These are phyloP conservation scores for Epichloe amarillans DNA, from an alignment of 2,329 filamentous ascomycete genomes.

Conservation along the genomic window DNA sequence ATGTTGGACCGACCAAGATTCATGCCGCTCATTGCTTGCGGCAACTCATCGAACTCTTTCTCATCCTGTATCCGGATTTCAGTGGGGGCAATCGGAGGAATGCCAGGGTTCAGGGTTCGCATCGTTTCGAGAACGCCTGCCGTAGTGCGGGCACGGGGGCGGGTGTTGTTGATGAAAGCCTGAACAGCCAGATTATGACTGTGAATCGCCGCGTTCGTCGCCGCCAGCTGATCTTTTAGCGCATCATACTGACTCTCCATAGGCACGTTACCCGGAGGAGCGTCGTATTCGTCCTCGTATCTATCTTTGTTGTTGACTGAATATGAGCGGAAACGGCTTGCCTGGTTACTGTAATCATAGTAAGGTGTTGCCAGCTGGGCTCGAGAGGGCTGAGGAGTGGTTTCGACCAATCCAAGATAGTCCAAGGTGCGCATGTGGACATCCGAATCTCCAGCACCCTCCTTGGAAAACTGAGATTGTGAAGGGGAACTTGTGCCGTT, in stretches of 20 bases:
- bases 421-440: constrained; percentile 83
- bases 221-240: constrained; percentile 48
- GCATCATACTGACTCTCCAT: constrained; percentile 47
- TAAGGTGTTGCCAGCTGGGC: constrained; percentile 64
- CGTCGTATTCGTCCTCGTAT: constrained; percentile 70
- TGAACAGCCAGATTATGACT: constrained; percentile 90
- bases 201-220: constrained; percentile 60
- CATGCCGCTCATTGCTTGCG: constrained; percentile 72
- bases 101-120: constrained; percentile 48
- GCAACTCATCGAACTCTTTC: constrained; percentile 65
- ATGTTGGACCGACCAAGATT: constrained; percentile 55
- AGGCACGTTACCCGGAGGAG: constrained; percentile 26
- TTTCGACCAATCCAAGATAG: constrained; percentile 89
- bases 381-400: constrained; percentile 70
- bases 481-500: constrained; percentile 81
- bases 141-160: constrained; percentile 71
- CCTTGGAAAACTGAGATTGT: constrained; percentile 73
- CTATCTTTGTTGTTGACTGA: constrained; percentile 98
- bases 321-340: constrained; percentile 88
- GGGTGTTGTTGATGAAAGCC: constrained; percentile 74
- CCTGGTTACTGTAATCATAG: constrained; percentile 61
- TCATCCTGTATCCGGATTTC: constrained; percentile 65
- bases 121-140: constrained; percentile 82
- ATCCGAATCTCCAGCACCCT: constrained; percentile 74
- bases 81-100: constrained; percentile 62